Evolutionary conservation across 2,329 filamentous ascomycete species (phyloP).

Genomic region (Aspergillus glaucus): DNA sequence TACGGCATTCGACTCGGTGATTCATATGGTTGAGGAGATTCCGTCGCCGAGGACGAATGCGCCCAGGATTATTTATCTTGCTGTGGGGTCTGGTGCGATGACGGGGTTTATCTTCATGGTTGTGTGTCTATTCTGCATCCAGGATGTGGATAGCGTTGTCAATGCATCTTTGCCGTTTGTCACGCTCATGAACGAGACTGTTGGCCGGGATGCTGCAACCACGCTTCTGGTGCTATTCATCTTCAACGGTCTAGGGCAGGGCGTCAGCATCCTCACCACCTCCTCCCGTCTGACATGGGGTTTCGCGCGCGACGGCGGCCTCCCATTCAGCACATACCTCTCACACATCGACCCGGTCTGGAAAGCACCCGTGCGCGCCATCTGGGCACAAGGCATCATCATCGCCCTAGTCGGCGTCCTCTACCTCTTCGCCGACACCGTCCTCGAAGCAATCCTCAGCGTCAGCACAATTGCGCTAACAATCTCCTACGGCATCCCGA

Average conservation of each 20-base stretch:
- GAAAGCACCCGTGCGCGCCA: conserved; percentile 48
- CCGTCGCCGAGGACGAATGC: conserved; percentile 47
- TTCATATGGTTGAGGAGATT: conserved; percentile 55
- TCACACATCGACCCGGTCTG: conserved; percentile 41
- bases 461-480: conserved; percentile 54
- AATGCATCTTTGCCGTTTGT: conserved; percentile 44
- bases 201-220: conserved; percentile 39
- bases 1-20: conserved; percentile 54
- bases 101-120: conserved; percentile 50
- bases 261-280: conserved; percentile 47
- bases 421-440: conserved; percentile 50
- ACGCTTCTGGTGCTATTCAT: conserved; percentile 51
- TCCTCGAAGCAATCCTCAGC: conserved; percentile 49
- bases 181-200: conserved; percentile 39
- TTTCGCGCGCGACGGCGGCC: conserved; percentile 49
- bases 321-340: conserved; percentile 43
- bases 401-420: conserved; percentile 48
- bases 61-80: conserved; percentile 48
- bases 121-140: conserved; percentile 47
- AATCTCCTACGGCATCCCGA: conserved; percentile 48
- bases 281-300: conserved; percentile 50
- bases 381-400: conserved; percentile 48
- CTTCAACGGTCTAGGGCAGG: conserved; percentile 51
- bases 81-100: conserved; percentile 45
- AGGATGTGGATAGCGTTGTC: conserved; percentile 40